A percentile compares a stretch with the other conserved stretches of the same genome.
Conservation (phyloP, 257 asterid genomes). For the Primulina eburnea region DNA sequence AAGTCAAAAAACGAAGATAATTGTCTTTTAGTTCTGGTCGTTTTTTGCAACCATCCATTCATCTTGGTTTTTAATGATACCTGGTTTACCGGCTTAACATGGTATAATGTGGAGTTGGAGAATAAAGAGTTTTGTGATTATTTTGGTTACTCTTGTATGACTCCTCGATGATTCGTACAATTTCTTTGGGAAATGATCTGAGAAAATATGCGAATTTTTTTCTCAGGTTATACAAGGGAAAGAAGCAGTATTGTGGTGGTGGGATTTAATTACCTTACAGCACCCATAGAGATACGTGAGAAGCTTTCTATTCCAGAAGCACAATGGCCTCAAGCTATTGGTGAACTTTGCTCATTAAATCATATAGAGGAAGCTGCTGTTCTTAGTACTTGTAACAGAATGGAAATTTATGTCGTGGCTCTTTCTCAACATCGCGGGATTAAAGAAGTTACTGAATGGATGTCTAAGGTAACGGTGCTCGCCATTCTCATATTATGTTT, state of each 20-base stretch:
- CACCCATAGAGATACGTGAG: constrained; percentile 88
- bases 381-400: constrained; percentile 87
- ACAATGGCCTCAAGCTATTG: constrained; percentile 75
- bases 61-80: neutral
- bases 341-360: constrained; percentile 64
- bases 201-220: constrained; percentile 10
- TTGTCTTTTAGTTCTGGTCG: neutral
- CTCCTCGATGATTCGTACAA: constrained; percentile 11
- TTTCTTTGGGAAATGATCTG: constrained; percentile 20
- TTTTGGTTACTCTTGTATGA: neutral
- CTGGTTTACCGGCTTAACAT: neutral
- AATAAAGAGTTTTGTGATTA: neutral
- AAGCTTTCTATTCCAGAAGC: constrained; percentile 88
- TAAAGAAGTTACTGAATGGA: constrained; percentile 95
- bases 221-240: constrained; percentile 78
- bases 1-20: neutral
- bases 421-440: constrained; percentile 81
- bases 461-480: constrained; percentile 70
- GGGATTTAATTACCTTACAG: constrained; percentile 73
- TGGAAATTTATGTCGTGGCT: constrained; percentile 83
- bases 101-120: constrained; percentile 5
- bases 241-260: constrained; percentile 72
- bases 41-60: neutral
- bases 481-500: neutral
- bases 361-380: constrained; percentile 97